Base-by-base conservation (phyloP, 139 green algal species). In the Coelastrella sp. region DNA sequence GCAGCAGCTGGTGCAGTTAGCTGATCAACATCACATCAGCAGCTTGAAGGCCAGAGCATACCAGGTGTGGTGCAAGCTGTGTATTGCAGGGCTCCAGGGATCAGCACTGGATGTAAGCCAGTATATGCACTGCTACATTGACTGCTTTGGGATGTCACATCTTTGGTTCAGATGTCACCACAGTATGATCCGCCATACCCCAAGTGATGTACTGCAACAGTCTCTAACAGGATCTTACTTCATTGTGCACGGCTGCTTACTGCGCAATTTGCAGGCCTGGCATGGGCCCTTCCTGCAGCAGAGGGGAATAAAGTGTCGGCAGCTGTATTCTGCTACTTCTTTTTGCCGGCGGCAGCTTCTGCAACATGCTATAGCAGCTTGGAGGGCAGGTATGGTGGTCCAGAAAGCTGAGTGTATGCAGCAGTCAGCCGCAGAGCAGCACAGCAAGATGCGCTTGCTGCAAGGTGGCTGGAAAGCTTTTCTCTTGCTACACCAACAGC, bases 261-360 rank as follows among this genome's bases (percentile, higher is more conserved):
- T n/a, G n/a, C n/a, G n/a, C n/a, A n/a, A n/a, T n/a, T n/a, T 57
- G 57, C 51, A 82, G 75, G 75, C 53, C 30, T 82, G 75, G 75
- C 51, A 35, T 27, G 75, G 75, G 7, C 75, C 75, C 8, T 69
- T 72, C 75, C n/a, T 69, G 53, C 75, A 59, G 35, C 75, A 71
- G 9, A 34, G 38, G 51, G 51, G 38, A 35, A 34, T 71, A 34
- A 82, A 82, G 37, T 53, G 35, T 8, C 5, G 8, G 17, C 75
- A 59, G 75, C 75, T 59, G 53, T 34, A 34, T 15, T 9, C 34
- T 27, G 75, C 75, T 50, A 60, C 34, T 25, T 23, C 51, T 23
- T 53, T 41, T 21, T 25, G 15, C 13, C 2, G 3, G n/a, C 32
- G 13, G 21, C 35, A 53, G 19, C 51, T 68, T 21, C 51, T 59